Base-by-base conservation (phyloP, 176 grass and related monocot species). In the Phragmites australis region DNA sequence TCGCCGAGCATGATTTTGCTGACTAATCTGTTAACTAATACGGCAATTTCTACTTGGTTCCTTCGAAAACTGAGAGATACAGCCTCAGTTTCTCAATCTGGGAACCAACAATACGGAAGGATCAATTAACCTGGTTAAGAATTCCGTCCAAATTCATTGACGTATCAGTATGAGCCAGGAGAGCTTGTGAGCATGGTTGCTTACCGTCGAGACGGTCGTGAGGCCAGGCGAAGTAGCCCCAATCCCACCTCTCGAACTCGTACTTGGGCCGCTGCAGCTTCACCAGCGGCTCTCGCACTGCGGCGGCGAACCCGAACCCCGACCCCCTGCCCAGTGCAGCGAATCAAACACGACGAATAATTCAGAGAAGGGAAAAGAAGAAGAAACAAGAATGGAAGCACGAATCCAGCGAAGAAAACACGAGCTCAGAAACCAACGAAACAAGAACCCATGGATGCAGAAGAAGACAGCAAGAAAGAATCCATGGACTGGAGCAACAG, bases 221-320 rank as follows among this genome's bases (percentile, higher is more conserved):
- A 79, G 91, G 91, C 91, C 91, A 93, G 53, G 53, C 74, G 77
- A 91, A 86, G 74, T 90, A 87, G 25, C 31, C 79, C 91, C 91
- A 93, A 62, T 93, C 82, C 88, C 85, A 91, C 68, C 27, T 72
- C 85, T 93, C 82, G 77, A 88, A 93, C 40, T 93, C 88, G n/a
- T 63, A 91, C 78, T 22, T 70, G n/a, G 91, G 88, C 25, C 78
- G 75, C 82, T 90, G 83, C 74, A 90, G 81, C 77, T 71, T 93
- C 73, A 93, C 91, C 81, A 93, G 87, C 8, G 85, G 91, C 82
- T 93, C 91, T 55, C 88, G 56, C 42, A 88, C 86, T 59, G 82
- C 88, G 75, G 88, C 62, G 65, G 83, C 60, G 27, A 83, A 82
- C 55, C 87, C 82, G 1, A 69, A 66, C 9, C 29, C 77, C 18